Evolutionary conservation across 345 rosid genomes (phyloP), one percentile per base, ranked within the genome.

Genomic region (Noccaea caerulescens): DNA sequence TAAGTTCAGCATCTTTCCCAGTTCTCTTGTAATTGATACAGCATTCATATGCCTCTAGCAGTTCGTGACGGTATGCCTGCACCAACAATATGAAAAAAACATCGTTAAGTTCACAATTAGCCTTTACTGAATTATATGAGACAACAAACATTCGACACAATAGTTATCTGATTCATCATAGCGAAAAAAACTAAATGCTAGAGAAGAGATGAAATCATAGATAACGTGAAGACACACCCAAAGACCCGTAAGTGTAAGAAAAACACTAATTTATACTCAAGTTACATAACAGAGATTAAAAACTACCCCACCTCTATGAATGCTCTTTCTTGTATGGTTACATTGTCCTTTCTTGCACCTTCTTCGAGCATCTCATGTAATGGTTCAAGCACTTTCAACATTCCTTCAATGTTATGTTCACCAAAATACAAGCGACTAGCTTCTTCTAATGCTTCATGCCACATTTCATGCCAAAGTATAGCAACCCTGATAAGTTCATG

Each of bases 381-480:
- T 46, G 99, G 99, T 73, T 91, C 99, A 82, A 94, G 82, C 34
- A 81, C 96, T 72, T 94, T 91, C 61, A 94, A 82, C 99, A 94
- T 94, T 45, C 92, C 96, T 82, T 94, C 99, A 77, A 87, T 86
- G 80, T 94, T 94, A 74, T 83, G 97, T 82, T 94, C 99, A 70
- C 99, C 98, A 71, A 91, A 94, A 81, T 83, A 94, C 77, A 94
- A 79, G 57, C 99, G 99, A 76, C 99, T 94, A 54, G 99, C 99
- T 85, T 94, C 99, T 89, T 94, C 99, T 74, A 94, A 71, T 45
- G 85, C 95, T 76, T 94, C 99, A 75, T 94, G 98, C 98, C 99
- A 94, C 86, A 79, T 75, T 73, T 94, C 99, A 78, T 94, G 98
- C 99, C 99, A 94, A 75, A 94, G 99, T 69, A 94, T 94, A 59